Percentiles rank a stretch among this genome's conserved stretches.
phyloP scores from a whole-genome alignment of 345 rosid species.

The Hibiscus tridactylites region DNA sequence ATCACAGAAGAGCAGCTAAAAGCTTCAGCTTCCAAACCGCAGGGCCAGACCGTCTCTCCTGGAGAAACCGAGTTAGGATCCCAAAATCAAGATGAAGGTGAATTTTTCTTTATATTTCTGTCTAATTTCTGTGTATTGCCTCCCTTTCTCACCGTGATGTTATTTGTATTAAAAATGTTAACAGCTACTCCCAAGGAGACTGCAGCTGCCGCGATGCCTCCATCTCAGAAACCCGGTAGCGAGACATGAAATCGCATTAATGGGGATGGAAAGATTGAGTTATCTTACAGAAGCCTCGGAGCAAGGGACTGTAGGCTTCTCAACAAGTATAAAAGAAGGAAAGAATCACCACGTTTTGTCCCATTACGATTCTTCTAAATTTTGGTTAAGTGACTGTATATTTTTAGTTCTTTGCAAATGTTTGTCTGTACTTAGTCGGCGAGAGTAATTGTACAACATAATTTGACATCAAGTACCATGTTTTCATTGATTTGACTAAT shows the following conservation, averaged over 20 bases:
- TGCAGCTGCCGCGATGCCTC: constrained; percentile 22
- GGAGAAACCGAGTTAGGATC: constrained; percentile 30
- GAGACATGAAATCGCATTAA: constrained; percentile 16
- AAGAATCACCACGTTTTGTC: background rate
- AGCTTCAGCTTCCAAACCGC: constrained; percentile 35
- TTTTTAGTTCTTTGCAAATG: background rate
- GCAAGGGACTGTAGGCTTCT: constrained; percentile 17
- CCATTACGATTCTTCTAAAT: background rate
- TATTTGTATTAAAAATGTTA: constrained; percentile 5
- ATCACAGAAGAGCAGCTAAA: constrained; percentile 80
- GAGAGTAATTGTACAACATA: background rate
- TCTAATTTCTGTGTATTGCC: background rate
- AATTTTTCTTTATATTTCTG: background rate
- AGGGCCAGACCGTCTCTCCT: constrained; percentile 20
- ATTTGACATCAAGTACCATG: background rate
- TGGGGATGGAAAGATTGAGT: background rate
- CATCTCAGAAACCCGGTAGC: constrained; percentile 39
- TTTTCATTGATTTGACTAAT: background rate
- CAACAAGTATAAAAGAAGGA: constrained; percentile 10
- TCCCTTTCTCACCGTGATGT: background rate
- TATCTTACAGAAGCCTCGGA: constrained; percentile 16
- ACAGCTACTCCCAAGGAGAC: constrained; percentile 38
- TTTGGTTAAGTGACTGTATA: constrained; percentile 5
- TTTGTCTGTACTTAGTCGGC: too few species aligned
- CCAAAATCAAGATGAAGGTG: constrained; percentile 20